Evolutionary conservation across 2,329 filamentous ascomycete species (phyloP).

Genomic region (Pyricularia sp.): DNA sequence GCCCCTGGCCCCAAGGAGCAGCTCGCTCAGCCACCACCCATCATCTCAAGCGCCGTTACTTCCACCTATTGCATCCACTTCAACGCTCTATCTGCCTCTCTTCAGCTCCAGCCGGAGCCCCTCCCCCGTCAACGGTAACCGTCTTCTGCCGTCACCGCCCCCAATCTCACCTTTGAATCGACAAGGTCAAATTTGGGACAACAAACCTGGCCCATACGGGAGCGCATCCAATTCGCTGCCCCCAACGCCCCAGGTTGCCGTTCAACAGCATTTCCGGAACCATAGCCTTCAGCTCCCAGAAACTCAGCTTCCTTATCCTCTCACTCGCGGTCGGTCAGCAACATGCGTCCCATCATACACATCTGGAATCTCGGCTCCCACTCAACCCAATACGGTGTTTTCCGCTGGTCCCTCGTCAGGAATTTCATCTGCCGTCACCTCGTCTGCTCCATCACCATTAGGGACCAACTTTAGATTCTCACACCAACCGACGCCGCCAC

Average conservation of each 20-base stretch:
- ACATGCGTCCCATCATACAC: not conserved
- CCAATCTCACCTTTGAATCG: not conserved
- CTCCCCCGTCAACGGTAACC: not conserved
- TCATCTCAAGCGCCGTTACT: slow-evolving; percentile 1
- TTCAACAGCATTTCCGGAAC: not conserved
- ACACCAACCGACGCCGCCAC: not conserved
- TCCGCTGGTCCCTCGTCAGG: not conserved
- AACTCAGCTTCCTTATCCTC: not conserved
- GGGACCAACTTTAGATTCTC: not conserved
- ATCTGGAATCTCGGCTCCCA: not conserved
- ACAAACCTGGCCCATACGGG: not conserved
- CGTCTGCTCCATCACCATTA: slow-evolving; percentile 1
- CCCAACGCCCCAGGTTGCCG: not conserved
- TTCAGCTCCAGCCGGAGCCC: slow-evolving; percentile 1
- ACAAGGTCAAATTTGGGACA: not conserved
- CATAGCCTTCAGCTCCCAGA: not conserved
- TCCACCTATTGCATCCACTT: not conserved
- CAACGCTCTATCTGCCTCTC: not conserved
- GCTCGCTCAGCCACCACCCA: not conserved
- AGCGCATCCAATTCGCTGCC: not conserved
- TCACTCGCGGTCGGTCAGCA: not conserved
- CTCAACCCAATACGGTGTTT: not conserved
- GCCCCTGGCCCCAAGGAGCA: not conserved
- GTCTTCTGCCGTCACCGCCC: not conserved
- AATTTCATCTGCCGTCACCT: not conserved